These are phyloP conservation scores for Infundibulicybe gibba DNA, from an alignment of 768 basidiomycete species.

Conservation along the genomic window DNA sequence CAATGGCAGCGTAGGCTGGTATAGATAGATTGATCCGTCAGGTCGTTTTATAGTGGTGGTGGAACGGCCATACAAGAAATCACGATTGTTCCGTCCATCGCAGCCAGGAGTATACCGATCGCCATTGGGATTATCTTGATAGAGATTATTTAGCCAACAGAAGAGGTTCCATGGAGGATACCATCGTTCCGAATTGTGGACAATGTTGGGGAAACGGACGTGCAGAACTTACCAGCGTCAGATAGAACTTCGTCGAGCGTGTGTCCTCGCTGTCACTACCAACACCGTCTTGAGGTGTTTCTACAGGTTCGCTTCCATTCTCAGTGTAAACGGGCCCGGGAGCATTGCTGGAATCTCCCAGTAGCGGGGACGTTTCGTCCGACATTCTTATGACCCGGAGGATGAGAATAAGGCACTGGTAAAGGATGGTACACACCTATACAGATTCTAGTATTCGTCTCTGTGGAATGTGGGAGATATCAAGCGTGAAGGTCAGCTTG, in stretches of 20 bases:
- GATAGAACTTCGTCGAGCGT: constrained; percentile 14
- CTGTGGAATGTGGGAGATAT: too few relatives aligned
- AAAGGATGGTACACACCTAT: too few relatives aligned
- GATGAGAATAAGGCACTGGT: neutral
- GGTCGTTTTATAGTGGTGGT: neutral
- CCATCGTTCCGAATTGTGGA: too few relatives aligned
- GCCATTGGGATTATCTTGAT: constrained; percentile 42
- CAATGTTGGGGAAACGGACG: too few relatives aligned
- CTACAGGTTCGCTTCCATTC: neutral
- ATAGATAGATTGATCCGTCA: neutral
- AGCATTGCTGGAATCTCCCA: constrained; percentile 10
- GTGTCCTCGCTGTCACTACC: constrained; percentile 9
- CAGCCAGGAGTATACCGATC: constrained; percentile 42
- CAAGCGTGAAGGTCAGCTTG: too few relatives aligned
- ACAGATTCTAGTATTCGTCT: too few relatives aligned
- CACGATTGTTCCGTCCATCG: constrained; percentile 49
- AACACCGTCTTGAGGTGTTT: constrained; percentile 4
- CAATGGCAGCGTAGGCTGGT: constrained; percentile 50
- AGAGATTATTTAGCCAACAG: neutral
- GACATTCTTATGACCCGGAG: constrained; percentile 18
- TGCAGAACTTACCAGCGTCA: constrained; percentile 18
- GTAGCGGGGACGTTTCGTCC: constrained; percentile 31
- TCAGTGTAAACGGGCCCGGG: constrained; percentile 10
- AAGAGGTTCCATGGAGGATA: neutral
- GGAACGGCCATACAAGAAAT: constrained; percentile 41